These are phyloP conservation scores for Mycena sp. DNA, from an alignment of 1,284 basidiomycete species.

Conservation along the genomic window DNA sequence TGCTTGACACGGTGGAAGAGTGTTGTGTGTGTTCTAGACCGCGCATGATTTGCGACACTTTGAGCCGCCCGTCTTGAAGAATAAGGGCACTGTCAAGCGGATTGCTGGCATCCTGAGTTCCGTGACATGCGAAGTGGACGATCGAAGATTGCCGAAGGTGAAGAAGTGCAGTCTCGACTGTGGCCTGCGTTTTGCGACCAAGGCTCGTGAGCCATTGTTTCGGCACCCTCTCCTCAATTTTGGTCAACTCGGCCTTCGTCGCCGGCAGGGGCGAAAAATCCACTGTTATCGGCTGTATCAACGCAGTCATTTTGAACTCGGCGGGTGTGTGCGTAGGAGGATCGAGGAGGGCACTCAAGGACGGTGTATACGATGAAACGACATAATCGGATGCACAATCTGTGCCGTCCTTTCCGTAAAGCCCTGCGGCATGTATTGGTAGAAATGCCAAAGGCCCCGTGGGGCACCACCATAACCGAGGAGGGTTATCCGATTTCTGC, in stretches of 20 bases:
- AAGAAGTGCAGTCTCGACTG: conserved; percentile 8
- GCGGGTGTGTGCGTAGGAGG: background rate
- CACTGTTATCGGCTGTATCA: background rate
- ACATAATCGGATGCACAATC: conserved; percentile 29
- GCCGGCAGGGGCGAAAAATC: background rate
- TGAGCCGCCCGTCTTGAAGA: conserved; percentile 28
- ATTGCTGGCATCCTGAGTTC: conserved; percentile 17
- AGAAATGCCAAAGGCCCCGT: conserved; percentile 35
- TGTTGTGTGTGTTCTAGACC: background rate
- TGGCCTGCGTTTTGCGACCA: background rate
- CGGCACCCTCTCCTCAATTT: background rate
- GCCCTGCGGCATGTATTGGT: conserved; percentile 37
- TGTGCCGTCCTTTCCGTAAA: conserved; percentile 9
- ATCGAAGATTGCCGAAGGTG: conserved; percentile 17
- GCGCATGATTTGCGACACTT: conserved; percentile 25
- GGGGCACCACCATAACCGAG: conserved; percentile 38
- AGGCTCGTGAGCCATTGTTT: background rate
- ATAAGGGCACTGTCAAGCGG: conserved; percentile 29
- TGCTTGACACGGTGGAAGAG: background rate
- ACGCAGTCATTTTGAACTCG: conserved; percentile 5
- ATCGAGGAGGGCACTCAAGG: conserved; percentile 16
- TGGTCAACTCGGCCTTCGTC: background rate
- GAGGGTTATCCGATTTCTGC: conserved; percentile 6
- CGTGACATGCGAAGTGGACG: conserved; percentile 34
- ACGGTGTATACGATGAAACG: conserved; percentile 37